Evolutionary conservation across 768 basidiomycete species (phyloP).

Genomic region (Xerocomellus dryophilus): DNA sequence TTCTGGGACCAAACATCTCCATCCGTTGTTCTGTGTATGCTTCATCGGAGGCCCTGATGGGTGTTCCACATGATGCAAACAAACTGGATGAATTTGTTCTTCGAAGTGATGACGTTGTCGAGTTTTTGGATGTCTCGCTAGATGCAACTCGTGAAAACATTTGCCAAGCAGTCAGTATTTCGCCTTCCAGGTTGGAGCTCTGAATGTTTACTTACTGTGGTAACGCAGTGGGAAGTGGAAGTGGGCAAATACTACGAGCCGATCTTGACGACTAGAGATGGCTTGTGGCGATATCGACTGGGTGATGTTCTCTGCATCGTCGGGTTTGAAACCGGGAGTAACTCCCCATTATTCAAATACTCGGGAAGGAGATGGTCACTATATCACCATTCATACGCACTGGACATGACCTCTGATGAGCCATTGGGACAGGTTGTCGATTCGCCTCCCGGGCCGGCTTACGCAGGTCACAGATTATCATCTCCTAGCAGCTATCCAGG

Average conservation of each 20-base stretch:
- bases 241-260: slow-evolving; percentile 19
- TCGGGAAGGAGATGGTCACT: slow-evolving; percentile 18
- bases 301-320: slow-evolving; percentile 17
- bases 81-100: slow-evolving; percentile 12
- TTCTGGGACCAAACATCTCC: slow-evolving; percentile 6
- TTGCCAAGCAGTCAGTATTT: slow-evolving; percentile 11
- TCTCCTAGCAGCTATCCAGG: slow-evolving; percentile 4
- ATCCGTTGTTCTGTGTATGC: slow-evolving; percentile 10
- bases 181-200: not conserved
- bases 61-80: not conserved
- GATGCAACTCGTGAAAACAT: slow-evolving; percentile 10
- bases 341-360: slow-evolving; percentile 10
- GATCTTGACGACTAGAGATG: slow-evolving; percentile 19
- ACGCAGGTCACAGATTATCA: slow-evolving; percentile 7
- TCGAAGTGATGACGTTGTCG: slow-evolving; percentile 2
- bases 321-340: slow-evolving; percentile 12
- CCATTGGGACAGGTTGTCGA: not conserved
- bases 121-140: slow-evolving; percentile 15
- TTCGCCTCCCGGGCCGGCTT: slow-evolving; percentile 8
- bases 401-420: not conserved
- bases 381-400: not conserved
- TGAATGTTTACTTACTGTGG: not conserved
- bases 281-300: slow-evolving; percentile 24
- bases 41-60: slow-evolving; percentile 8
- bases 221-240: slow-evolving; percentile 17